Base-by-base conservation (phyloP, 2,329 filamentous ascomycete species). In the Aspergillus clavatus region DNA sequence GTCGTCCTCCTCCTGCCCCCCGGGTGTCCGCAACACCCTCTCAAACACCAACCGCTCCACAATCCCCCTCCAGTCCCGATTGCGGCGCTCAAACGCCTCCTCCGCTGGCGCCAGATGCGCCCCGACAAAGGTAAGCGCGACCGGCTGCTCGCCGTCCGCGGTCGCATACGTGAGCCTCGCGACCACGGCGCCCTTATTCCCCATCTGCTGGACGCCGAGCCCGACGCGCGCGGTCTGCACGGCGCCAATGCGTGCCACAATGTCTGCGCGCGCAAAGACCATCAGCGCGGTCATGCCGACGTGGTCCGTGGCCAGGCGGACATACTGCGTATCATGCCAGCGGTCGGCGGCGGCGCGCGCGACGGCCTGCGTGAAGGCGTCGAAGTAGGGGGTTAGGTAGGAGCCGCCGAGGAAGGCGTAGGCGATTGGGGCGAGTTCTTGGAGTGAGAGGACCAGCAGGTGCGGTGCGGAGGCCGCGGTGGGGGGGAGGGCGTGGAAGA, bases 161-260 rank as follows among this genome's bases (percentile, higher is more conserved):
- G 58, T 58, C 14, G 67, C 60, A 57, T 87, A 84, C 11, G 81
- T 76, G 35, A 93, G 68, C 26, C 89, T 78, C 49, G 91, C 75
- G 0, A 86, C 93, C 0, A 95, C 86, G 3, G 89, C 91, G 23
- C 91, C 93, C 69, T 98, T 98, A 68, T 96, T 96, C 12, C 89
- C 93, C 85, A 95, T 93, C 40, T 91, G 85, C 46, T 83, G 84
- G 1, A 89, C 67, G 0, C 93, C 93, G 39, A 96, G 86, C 0
- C 93, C 90, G 2, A 89, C 84, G 42, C 86, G 87, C 2, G 86
- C 88, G n/a, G 81, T 83, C 53, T 88, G 79, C n/a, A 93, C 72
- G 58, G 79, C 74, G 42, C 72, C 71, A 41, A 96, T 72, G 19
- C 77, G 74, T 7, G 76, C 67, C 0, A 78, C 74, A 33, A 79